phyloP scores from a whole-genome alignment of 148 eudicot genomes.

The Persicaria tinctoria region DNA sequence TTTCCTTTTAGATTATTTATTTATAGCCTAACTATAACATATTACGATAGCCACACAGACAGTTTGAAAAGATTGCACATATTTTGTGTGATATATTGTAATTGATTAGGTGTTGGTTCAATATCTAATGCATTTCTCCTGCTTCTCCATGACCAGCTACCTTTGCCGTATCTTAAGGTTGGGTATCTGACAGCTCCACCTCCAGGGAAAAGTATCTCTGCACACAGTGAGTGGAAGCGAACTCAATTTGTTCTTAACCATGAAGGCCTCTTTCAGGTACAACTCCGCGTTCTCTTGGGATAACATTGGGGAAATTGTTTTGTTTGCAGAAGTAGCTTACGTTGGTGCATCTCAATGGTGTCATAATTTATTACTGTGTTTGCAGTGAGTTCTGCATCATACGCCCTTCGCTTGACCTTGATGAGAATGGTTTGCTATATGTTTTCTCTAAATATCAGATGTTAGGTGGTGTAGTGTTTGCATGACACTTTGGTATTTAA shows the following conservation, averaged over 20 bases:
- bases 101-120: slow-evolving; percentile 5
- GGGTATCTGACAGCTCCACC: slow-evolving; percentile 96
- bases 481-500: background rate
- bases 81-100: background rate
- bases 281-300: background rate
- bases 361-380: background rate
- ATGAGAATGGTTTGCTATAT: background rate
- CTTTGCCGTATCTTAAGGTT: slow-evolving; percentile 88
- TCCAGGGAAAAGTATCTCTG: slow-evolving; percentile 54
- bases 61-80: background rate
- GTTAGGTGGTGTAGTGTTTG: background rate
- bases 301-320: background rate
- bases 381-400: background rate
- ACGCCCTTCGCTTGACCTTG: background rate
- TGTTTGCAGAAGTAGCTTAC: background rate
- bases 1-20: background rate
- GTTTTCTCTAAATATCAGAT: background rate
- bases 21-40: background rate
- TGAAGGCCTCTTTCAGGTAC: slow-evolving; percentile 89
- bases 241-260: slow-evolving; percentile 84
- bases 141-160: slow-evolving; percentile 46
- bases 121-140: slow-evolving; percentile 4
- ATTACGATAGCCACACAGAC: background rate
- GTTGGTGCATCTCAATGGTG: background rate
- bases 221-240: slow-evolving; percentile 87